Evolutionary conservation across 1,284 basidiomycete genomes (phyloP).

Genomic region (Tilletia walkeri): DNA sequence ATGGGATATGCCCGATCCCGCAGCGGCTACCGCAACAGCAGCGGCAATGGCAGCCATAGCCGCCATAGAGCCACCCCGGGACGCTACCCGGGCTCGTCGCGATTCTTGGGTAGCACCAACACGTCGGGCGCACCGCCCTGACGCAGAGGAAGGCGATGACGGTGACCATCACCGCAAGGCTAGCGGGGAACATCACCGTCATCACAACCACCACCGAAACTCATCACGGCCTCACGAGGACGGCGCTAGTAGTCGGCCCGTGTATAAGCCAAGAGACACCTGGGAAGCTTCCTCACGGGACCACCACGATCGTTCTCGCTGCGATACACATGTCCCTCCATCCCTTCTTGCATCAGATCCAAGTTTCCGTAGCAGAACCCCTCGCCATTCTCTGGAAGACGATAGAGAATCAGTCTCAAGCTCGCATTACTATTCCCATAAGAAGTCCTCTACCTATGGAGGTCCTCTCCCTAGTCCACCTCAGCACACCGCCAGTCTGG

Average conservation of each 20-base stretch:
- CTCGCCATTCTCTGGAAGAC: background rate
- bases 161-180: background rate
- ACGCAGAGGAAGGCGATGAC: background rate
- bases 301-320: background rate
- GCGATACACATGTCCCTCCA: background rate
- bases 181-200: too few species aligned
- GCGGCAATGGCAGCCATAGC: too few species aligned
- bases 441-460: background rate
- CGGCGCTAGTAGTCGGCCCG: too few species aligned
- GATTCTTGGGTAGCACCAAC: too few species aligned
- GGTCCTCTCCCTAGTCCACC: slow-evolving; percentile 12
- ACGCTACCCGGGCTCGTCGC: too few species aligned
- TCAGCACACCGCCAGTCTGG: background rate
- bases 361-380: too few species aligned
- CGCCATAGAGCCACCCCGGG: too few species aligned
- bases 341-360: background rate
- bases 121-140: background rate
- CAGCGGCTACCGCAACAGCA: too few species aligned
- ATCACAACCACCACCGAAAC: background rate
- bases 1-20: too few species aligned
- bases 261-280: background rate
- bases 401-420: background rate
- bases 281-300: slow-evolving; percentile 1
- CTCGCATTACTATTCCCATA: background rate
- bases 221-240: background rate